Conservation (phyloP, 805 yeast genomes). For the Suhomyces sp. region DNA sequence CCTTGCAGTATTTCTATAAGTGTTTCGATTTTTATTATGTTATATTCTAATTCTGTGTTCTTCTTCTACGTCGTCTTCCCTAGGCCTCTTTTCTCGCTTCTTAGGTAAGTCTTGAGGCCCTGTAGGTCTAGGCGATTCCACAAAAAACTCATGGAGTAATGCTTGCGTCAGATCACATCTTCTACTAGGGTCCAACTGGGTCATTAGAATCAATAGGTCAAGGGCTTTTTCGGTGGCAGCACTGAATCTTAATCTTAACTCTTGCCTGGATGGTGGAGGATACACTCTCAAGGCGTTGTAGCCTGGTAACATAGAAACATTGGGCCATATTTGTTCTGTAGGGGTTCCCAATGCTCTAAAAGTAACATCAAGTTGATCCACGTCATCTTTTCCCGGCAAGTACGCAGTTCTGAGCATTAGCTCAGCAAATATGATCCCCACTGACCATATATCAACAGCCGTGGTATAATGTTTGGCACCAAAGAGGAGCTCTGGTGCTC, state of each 20-base stretch:
- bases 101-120: slow-evolving; percentile 63
- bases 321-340: slow-evolving; percentile 88
- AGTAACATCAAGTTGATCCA: slow-evolving; percentile 89
- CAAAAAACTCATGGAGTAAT: slow-evolving; percentile 63
- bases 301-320: slow-evolving; percentile 73
- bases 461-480: slow-evolving; percentile 45
- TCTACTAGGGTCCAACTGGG: slow-evolving; percentile 73
- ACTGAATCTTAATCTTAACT: slow-evolving; percentile 75
- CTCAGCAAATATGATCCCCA: slow-evolving; percentile 81
- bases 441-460: slow-evolving; percentile 46
- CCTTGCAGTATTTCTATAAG: too few species aligned
- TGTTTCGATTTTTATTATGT: not conserved
- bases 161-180: slow-evolving; percentile 67
- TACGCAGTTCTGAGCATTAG: slow-evolving; percentile 93
- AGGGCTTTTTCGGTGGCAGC: slow-evolving; percentile 89
- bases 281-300: slow-evolving; percentile 72
- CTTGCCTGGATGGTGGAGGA: slow-evolving; percentile 80
- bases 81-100: slow-evolving; percentile 25
- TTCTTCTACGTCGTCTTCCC: slow-evolving; percentile 15
- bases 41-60: slow-evolving; percentile 21
- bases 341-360: slow-evolving; percentile 96
- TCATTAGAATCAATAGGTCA: slow-evolving; percentile 68
- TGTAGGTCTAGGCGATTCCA: slow-evolving; percentile 73
- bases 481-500: slow-evolving; percentile 65
- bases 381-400: slow-evolving; percentile 86